These are phyloP conservation scores for Brachypodium distachyon DNA, from an alignment of 202 grass and related monocot species.

Conservation along the genomic window DNA sequence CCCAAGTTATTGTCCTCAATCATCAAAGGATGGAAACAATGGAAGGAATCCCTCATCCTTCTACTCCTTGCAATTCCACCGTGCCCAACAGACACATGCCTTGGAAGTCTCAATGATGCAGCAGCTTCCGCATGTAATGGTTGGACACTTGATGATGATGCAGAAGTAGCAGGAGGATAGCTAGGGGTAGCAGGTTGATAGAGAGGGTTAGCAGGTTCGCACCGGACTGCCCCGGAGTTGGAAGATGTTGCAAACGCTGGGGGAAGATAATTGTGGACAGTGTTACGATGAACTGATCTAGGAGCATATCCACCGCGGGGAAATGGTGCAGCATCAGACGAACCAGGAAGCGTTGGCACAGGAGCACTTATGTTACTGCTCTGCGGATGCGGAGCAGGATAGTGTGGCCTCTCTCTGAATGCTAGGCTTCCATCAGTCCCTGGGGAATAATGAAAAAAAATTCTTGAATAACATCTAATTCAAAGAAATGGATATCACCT, in stretches of 20 bases:
- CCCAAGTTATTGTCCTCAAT: slow-evolving; percentile 38
- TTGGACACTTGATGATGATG: slow-evolving; percentile 20
- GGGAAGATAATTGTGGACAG: slow-evolving; percentile 9
- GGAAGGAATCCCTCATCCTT: slow-evolving; percentile 49
- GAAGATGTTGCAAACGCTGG: slow-evolving; percentile 31
- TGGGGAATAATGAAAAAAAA: background rate
- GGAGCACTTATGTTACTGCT: slow-evolving; percentile 21
- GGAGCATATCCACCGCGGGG: slow-evolving; percentile 27
- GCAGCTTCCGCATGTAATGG: slow-evolving; percentile 41
- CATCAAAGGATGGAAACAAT: slow-evolving; percentile 45
- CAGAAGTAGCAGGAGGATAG: slow-evolving; percentile 23
- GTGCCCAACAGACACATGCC: slow-evolving; percentile 21
- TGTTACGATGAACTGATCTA: slow-evolving; percentile 12
- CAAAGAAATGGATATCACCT: background rate
- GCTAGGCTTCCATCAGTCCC: slow-evolving; percentile 6
- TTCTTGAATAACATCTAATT: background rate
- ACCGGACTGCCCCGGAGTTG: slow-evolving; percentile 5
- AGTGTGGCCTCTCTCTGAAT: slow-evolving; percentile 36
- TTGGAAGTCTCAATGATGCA: slow-evolving; percentile 41
- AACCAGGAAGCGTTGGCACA: slow-evolving; percentile 18
- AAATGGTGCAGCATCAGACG: slow-evolving; percentile 15
- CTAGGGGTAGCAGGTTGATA: slow-evolving; percentile 19
- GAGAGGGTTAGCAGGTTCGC: slow-evolving; percentile 13
- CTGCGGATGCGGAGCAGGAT: slow-evolving; percentile 32
- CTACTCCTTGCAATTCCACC: slow-evolving; percentile 36